These are phyloP conservation scores for Vararia minispora DNA, from an alignment of 768 basidiomycete species.

Conservation along the genomic window DNA sequence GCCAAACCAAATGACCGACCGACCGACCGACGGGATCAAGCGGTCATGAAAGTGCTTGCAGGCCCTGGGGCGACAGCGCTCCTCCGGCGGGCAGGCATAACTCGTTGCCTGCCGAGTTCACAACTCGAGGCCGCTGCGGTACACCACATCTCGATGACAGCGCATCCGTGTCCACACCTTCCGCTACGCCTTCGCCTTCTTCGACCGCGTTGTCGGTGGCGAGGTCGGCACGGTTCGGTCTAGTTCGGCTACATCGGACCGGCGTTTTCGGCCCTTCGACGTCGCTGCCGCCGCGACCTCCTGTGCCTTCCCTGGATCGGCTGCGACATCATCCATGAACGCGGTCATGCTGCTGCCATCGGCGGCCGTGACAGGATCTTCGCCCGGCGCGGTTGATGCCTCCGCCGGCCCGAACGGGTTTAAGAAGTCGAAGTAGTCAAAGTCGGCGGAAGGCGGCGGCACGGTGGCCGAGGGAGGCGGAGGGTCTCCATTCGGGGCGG, in stretches of 20 bases:
- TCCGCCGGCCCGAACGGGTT: conserved; percentile 22
- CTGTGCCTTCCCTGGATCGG: conserved; percentile 14
- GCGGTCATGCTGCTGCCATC: conserved; percentile 24
- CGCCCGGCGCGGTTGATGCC: conserved; percentile 22
- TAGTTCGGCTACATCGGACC: conserved; percentile 21
- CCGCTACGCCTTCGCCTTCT: too few species aligned
- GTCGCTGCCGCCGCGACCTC: conserved; percentile 1
- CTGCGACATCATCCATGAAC: conserved; percentile 32
- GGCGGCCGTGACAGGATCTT: conserved; percentile 19
- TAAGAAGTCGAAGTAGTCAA: conserved; percentile 17
- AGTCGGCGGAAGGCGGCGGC: conserved; percentile 5
- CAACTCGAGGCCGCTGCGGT: too few species aligned
- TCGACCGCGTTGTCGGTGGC: too few species aligned
- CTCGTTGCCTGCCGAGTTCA: too few species aligned
- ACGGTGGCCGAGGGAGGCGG: conserved; percentile 20
- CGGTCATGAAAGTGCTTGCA: too few species aligned
- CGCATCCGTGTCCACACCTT: too few species aligned
- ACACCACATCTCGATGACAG: too few species aligned
- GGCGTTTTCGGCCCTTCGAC: conserved; percentile 19
- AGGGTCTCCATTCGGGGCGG: conserved; percentile 13
- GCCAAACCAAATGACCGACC: too few species aligned
- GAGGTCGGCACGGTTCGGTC: too few species aligned
- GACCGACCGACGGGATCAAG: too few species aligned
- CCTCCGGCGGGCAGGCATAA: too few species aligned
- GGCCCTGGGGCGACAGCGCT: too few species aligned